Conservation (phyloP, 2,329 filamentous ascomycete species). For the Fusarium nygamai region DNA sequence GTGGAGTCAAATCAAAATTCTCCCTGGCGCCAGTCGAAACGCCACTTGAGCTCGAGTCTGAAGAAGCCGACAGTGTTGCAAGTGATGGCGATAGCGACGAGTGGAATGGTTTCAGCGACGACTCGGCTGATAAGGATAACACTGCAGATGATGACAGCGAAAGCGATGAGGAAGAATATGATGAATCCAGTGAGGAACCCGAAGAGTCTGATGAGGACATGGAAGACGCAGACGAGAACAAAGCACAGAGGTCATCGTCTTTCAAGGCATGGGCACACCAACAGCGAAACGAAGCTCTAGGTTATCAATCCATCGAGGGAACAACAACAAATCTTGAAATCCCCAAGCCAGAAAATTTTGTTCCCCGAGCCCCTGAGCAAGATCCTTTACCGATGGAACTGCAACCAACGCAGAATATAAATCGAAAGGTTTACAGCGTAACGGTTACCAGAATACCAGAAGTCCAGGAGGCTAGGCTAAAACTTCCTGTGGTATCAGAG, state of each 20-base stretch:
- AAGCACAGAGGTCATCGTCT: slow-evolving; percentile 62
- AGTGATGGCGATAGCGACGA: slow-evolving; percentile 55
- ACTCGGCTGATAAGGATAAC: slow-evolving; percentile 47
- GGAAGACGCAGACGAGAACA: slow-evolving; percentile 44
- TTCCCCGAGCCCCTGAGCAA: slow-evolving; percentile 72
- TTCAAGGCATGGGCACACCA: slow-evolving; percentile 95
- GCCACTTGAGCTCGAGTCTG: slow-evolving; percentile 46
- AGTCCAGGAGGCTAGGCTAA: slow-evolving; percentile 80
- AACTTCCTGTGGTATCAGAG: slow-evolving; percentile 90
- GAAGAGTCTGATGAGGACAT: slow-evolving; percentile 47
- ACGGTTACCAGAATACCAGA: slow-evolving; percentile 74
- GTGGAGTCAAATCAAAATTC: slow-evolving; percentile 67
- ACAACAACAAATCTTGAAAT: slow-evolving; percentile 58
- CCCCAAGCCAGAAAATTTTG: slow-evolving; percentile 70
- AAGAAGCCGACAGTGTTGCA: slow-evolving; percentile 39
- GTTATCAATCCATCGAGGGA: slow-evolving; percentile 63
- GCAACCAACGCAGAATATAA: slow-evolving; percentile 65
- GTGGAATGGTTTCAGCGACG: slow-evolving; percentile 71
- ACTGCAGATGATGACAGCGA: slow-evolving; percentile 39
- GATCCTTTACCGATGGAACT: slow-evolving; percentile 77
- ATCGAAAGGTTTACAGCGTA: slow-evolving; percentile 81
- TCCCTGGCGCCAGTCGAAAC: slow-evolving; percentile 55
- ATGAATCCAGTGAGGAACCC: slow-evolving; percentile 39
- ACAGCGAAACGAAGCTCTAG: slow-evolving; percentile 85
- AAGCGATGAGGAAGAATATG: slow-evolving; percentile 41